Base-by-base conservation (phyloP, 2,329 filamentous ascomycete species). In the Colletotrichum sp. region DNA sequence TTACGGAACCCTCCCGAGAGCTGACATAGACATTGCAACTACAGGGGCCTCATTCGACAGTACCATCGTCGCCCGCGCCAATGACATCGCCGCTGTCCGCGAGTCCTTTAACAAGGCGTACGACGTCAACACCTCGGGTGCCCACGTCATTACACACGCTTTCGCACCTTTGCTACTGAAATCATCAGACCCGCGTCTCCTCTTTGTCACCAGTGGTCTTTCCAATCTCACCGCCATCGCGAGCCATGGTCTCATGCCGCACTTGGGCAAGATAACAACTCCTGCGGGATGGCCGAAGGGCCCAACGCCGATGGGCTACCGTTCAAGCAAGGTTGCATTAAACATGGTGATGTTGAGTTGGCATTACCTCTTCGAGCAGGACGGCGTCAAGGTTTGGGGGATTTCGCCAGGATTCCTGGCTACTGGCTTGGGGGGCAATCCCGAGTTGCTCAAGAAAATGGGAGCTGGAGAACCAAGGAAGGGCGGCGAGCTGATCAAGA, bases 341-440 rank as follows among this genome's bases (percentile, higher is more conserved):
- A 89, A 89, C 76, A 89, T 89, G 87, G 74, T 89, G 77, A 87
- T 88, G 86, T 81, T 84, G 8, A 85, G 88, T 73, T 89, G 87
- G 85, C 74, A 80, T 13, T 80, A 84, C 9, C 73, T 82, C 0
- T 80, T 89, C 28, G 83, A 81, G 61, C 83, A 85, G 3, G 89
- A 91, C 57, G 88, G 88, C 0, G 87, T 91, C 7, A 89, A 88
- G 79, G 86, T 88, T 0, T 90, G 84, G 82, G 79, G 80, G 34
- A 80, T 90, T n/a, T 86, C 83, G 8, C 89, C 89, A 0, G 90
- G 89, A 0, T 85, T 86, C 63, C 78, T 90, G 59, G 88, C 86
- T 0, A 91, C 89, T 0, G 84, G 84, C 1, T 77, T 91, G 1
- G 86, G 84, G 3, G 85, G 82, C 6, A 69, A 69, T 16, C 64